Conservation (phyloP, 2,329 filamentous ascomycete genomes). For the Aspergillus quadricinctus region DNA sequence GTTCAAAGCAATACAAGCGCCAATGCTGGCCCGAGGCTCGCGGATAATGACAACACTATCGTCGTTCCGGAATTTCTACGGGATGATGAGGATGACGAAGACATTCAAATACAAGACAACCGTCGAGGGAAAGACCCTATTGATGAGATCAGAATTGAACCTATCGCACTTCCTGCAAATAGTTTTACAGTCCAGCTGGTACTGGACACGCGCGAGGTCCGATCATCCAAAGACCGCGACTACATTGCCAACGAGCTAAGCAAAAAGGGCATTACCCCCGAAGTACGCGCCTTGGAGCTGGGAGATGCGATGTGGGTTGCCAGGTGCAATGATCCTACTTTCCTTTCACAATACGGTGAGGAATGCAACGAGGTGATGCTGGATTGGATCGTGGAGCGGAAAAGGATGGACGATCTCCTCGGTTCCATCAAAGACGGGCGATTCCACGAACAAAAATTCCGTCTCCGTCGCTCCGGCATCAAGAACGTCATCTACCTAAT, state of each 20-base stretch:
- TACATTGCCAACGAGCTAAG: conserved; percentile 70
- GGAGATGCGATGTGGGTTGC: conserved; percentile 79
- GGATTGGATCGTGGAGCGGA: conserved; percentile 77
- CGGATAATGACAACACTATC: not conserved
- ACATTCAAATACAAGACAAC: not conserved
- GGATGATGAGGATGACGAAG: conserved; percentile 10
- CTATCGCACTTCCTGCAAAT: conserved; percentile 59
- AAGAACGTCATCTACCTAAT: conserved; percentile 74
- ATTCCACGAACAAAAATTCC: conserved; percentile 81
- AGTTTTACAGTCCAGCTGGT: conserved; percentile 69
- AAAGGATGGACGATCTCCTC: conserved; percentile 75
- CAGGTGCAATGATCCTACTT: conserved; percentile 58
- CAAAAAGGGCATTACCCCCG: conserved; percentile 61
- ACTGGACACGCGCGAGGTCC: conserved; percentile 70
- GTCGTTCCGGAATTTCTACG: not conserved
- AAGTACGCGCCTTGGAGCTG: conserved; percentile 65
- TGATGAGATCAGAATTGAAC: conserved; percentile 41
- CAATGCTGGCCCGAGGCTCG: not conserved
- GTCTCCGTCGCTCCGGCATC: conserved; percentile 67
- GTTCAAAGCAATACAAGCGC: not conserved
- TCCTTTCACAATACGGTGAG: conserved; percentile 54
- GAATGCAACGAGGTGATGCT: conserved; percentile 64
- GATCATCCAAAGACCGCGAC: conserved; percentile 67
- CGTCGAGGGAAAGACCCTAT: conserved; percentile 3
- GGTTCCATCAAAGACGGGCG: conserved; percentile 76